These are phyloP conservation scores for Psophocarpus tetragonolobus DNA, from an alignment of 306 rosid genomes.

Conservation along the genomic window DNA sequence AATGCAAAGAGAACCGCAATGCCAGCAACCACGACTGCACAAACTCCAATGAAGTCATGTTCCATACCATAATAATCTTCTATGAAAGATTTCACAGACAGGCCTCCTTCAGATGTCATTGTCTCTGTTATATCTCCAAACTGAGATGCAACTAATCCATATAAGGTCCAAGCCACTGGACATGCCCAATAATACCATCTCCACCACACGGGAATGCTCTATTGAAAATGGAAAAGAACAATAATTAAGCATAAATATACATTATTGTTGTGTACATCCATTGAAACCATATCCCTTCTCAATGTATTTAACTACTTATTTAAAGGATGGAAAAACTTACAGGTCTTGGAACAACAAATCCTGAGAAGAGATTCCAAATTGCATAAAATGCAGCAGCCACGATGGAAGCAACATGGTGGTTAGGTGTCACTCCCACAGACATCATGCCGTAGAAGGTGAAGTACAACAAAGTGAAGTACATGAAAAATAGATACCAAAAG, in stretches of 20 bases:
- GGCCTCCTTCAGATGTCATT: neutral
- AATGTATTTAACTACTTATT: neutral
- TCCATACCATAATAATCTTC: conserved; percentile 40
- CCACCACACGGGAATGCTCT: conserved; percentile 69
- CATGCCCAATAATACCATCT: conserved; percentile 82
- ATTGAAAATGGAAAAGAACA: neutral
- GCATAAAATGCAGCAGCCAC: conserved; percentile 43
- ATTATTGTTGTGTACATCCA: neutral
- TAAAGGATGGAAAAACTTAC: conserved; percentile 38
- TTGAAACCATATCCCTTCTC: too few species aligned
- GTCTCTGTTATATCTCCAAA: conserved; percentile 36
- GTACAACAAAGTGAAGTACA: neutral
- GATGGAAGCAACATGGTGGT: conserved; percentile 45
- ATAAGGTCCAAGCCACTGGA: conserved; percentile 75
- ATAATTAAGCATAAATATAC: neutral
- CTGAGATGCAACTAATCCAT: conserved; percentile 76
- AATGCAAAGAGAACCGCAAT: conserved; percentile 42
- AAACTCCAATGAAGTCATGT: conserved; percentile 46
- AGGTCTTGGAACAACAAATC: conserved; percentile 52
- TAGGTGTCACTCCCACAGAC: conserved; percentile 52
- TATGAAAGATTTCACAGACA: conserved; percentile 33
- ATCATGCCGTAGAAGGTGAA: conserved; percentile 35
- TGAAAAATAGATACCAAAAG: too few species aligned
- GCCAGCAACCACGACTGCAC: conserved; percentile 43
- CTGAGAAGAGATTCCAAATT: conserved; percentile 64